A percentile compares a stretch with the other conserved stretches of the same genome.
These are phyloP conservation scores for Talaromyces ruber DNA, from an alignment of 495 filamentous ascomycete genomes.

Conservation along the genomic window DNA sequence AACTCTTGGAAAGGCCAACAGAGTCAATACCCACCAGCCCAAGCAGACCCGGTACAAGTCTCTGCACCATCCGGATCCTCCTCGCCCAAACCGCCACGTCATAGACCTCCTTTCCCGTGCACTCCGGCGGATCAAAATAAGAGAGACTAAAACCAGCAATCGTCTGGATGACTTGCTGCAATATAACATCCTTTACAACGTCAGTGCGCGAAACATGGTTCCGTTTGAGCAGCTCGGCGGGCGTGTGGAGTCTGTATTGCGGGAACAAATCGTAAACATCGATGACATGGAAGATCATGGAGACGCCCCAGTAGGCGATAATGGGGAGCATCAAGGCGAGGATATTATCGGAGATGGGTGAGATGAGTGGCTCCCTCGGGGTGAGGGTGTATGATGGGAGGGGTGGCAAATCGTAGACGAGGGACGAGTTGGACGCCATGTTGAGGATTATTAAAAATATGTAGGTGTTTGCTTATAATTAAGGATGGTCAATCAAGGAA, in stretches of 20 bases:
- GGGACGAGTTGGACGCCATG: conserved; percentile 24
- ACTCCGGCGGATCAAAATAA: conserved; percentile 55
- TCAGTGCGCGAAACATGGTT: conserved; percentile 80
- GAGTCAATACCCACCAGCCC: conserved; percentile 35
- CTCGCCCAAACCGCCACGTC: conserved; percentile 77
- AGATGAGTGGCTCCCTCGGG: conserved; percentile 59
- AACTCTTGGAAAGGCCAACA: conserved; percentile 22
- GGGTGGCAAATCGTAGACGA: conserved; percentile 55
- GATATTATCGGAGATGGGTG: conserved; percentile 73
- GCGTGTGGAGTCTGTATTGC: conserved; percentile 85
- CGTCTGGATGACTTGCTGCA: conserved; percentile 86
- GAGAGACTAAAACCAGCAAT: conserved; percentile 51
- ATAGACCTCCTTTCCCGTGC: conserved; percentile 67
- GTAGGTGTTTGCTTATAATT: neutral
- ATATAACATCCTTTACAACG: conserved; percentile 75
- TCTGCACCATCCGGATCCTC: conserved; percentile 61
- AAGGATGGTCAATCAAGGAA: neutral
- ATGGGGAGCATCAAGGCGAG: conserved; percentile 68
- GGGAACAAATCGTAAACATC: conserved; percentile 76
- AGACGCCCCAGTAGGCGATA: conserved; percentile 79
- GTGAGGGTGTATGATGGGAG: conserved; percentile 64
- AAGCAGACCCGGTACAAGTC: conserved; percentile 53
- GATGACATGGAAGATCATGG: conserved; percentile 78
- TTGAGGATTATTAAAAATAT: neutral
- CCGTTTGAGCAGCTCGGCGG: conserved; percentile 74